Evolutionary conservation across 441 rosid genomes (phyloP).

Genomic region (Pelargonium myrrhifolium): DNA sequence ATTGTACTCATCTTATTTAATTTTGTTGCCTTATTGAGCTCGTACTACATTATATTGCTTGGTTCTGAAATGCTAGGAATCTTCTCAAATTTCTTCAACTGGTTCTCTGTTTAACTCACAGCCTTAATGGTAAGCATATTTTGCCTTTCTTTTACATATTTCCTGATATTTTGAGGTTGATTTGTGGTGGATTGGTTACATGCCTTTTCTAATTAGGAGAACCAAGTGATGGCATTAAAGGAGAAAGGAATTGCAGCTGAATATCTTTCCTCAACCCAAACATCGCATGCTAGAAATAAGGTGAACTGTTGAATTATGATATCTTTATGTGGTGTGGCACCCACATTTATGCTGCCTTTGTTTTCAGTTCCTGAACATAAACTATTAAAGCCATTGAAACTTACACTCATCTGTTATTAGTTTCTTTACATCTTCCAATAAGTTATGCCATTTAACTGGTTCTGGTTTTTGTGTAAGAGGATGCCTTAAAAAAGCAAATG

Average conservation of each 20-base stretch:
- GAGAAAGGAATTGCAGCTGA: constrained; percentile 89
- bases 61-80: constrained; percentile 10
- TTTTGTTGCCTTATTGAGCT: background rate
- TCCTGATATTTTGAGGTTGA: background rate
- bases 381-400: background rate
- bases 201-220: constrained; percentile 46
- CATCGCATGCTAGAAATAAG: constrained; percentile 53
- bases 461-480: background rate
- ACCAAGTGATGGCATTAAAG: constrained; percentile 79
- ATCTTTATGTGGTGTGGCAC: too few relatives aligned
- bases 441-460: background rate
- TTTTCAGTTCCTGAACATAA: background rate
- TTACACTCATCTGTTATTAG: too few relatives aligned
- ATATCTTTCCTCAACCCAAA: constrained; percentile 78
- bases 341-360: background rate
- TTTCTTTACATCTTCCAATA: background rate
- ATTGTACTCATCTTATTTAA: constrained; percentile 1
- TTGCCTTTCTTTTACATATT: constrained; percentile 2
- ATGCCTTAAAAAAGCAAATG: background rate
- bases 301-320: constrained; percentile 25
- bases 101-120: constrained; percentile 27
- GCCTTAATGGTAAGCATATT: constrained; percentile 75
- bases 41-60: constrained; percentile 18
- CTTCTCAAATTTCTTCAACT: constrained; percentile 5
- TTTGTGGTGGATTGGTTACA: background rate